Evolutionary conservation across 1,284 basidiomycete genomes (phyloP).

Genomic region (Ganoderma multipileum): DNA sequence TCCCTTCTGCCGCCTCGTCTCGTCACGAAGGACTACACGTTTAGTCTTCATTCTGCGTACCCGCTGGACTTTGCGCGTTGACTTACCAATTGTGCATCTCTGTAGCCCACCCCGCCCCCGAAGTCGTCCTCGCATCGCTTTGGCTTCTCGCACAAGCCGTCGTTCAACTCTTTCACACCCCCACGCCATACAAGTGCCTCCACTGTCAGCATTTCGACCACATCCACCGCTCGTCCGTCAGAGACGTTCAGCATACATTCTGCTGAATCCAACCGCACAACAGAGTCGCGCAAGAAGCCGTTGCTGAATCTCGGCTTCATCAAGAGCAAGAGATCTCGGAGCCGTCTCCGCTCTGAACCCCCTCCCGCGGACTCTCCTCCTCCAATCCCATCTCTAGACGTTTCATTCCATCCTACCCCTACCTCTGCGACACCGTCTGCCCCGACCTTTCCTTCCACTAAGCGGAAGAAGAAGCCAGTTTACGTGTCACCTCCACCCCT

Average conservation of each 20-base stretch:
- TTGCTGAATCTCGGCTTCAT: slow-evolving; percentile 38
- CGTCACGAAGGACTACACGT: background rate
- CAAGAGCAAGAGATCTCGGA: slow-evolving; percentile 40
- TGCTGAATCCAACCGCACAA: slow-evolving; percentile 26
- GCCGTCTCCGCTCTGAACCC: slow-evolving; percentile 39
- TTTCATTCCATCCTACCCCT: slow-evolving; percentile 40
- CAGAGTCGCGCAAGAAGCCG: slow-evolving; percentile 33
- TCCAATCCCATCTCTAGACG: slow-evolving; percentile 34
- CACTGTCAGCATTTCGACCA: slow-evolving; percentile 32
- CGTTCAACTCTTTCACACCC: slow-evolving; percentile 33
- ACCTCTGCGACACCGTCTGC: slow-evolving; percentile 46
- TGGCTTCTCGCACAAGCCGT: slow-evolving; percentile 34
- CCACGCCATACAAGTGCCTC: slow-evolving; percentile 34
- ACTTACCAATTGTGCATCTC: slow-evolving; percentile 3
- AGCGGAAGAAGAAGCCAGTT: slow-evolving; percentile 37
- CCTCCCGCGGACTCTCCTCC: slow-evolving; percentile 27
- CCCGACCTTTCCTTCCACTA: slow-evolving; percentile 34
- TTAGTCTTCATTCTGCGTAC: background rate
- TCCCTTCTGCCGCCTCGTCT: background rate
- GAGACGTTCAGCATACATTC: slow-evolving; percentile 35
- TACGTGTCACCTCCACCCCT: slow-evolving; percentile 30
- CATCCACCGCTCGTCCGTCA: slow-evolving; percentile 31
- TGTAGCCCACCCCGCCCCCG: slow-evolving; percentile 37
- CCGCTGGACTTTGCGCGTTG: background rate
- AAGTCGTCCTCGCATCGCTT: slow-evolving; percentile 30